Evolutionary conservation across 257 asterid species (phyloP).

Genomic region (Scutellaria barbata): DNA sequence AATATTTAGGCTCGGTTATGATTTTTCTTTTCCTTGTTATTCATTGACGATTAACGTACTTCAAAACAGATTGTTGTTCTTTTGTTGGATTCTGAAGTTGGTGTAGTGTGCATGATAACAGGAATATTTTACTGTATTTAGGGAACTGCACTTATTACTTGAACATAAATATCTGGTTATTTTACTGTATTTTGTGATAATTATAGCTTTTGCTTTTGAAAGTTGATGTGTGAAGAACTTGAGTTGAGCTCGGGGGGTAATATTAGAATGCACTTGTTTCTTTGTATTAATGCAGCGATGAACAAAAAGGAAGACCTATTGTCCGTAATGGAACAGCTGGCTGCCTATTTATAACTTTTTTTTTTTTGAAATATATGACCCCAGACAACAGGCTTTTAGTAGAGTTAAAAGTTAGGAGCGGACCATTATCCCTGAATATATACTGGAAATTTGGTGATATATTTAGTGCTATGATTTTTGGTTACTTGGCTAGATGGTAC

Average conservation of each 20-base stretch:
- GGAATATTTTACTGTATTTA: not conserved
- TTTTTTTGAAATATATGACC: not conserved
- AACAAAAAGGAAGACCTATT: too few species aligned
- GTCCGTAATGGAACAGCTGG: too few species aligned
- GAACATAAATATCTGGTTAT: not conserved
- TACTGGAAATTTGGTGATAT: not conserved
- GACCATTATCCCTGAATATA: not conserved
- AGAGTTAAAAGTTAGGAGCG: not conserved
- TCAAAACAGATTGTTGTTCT: not conserved
- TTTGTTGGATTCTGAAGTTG: slow-evolving; percentile 34
- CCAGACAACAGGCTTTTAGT: not conserved
- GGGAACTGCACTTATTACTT: not conserved
- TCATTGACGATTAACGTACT: not conserved
- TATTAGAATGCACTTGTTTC: not conserved
- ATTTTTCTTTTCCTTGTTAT: not conserved
- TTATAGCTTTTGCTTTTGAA: slow-evolving; percentile 16
- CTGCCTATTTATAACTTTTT: not conserved
- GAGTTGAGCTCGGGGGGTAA: not conserved
- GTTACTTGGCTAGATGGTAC: not conserved
- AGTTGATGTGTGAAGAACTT: slow-evolving; percentile 14
- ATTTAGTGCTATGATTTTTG: not conserved
- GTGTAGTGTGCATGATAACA: slow-evolving; percentile 22
- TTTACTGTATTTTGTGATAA: not conserved
- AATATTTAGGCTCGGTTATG: slow-evolving; percentile 6
- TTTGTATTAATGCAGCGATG: not conserved